phyloP scores from a whole-genome alignment of 2,329 filamentous ascomycete genomes.

The Epichloe uncinata region DNA sequence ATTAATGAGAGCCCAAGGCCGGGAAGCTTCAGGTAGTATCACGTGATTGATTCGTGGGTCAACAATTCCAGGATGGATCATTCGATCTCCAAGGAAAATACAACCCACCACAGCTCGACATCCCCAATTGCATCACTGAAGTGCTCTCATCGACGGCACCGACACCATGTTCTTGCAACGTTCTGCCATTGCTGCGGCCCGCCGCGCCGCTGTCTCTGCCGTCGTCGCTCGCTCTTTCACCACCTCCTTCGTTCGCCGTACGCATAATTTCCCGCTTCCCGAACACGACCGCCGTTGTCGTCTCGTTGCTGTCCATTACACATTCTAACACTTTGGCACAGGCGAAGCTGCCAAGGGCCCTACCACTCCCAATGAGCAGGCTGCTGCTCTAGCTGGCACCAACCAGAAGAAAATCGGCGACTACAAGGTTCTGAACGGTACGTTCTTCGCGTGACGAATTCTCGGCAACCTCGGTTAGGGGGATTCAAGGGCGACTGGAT shows the following conservation, averaged over 20 bases:
- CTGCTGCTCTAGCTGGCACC: conserved; percentile 22
- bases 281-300: conserved; percentile 8
- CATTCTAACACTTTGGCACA: conserved; percentile 9
- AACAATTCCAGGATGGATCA: neutral
- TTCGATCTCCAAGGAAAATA: conserved; percentile 2
- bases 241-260: conserved; percentile 49
- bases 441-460: conserved; percentile 11
- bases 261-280: conserved; percentile 12
- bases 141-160: conserved; percentile 7
- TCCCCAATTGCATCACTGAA: conserved; percentile 3
- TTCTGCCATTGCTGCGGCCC: conserved; percentile 45
- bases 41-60: conserved; percentile 5
- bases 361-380: conserved; percentile 22
- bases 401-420: conserved; percentile 32
- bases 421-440: conserved; percentile 36
- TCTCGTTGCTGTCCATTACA: conserved; percentile 2
- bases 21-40: conserved; percentile 3
- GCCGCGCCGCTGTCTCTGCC: conserved; percentile 41
- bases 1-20: conserved; percentile 20
- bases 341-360: conserved; percentile 25
- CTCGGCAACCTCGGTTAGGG: conserved; percentile 11
- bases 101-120: conserved; percentile 6
- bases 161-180: conserved; percentile 51
- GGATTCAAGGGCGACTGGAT: neutral
- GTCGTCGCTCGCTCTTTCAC: conserved; percentile 45